Evolutionary conservation across 495 filamentous ascomycete genomes (phyloP), one percentile per base, ranked within the genome.

Genomic region (Aspergillus nidulans): DNA sequence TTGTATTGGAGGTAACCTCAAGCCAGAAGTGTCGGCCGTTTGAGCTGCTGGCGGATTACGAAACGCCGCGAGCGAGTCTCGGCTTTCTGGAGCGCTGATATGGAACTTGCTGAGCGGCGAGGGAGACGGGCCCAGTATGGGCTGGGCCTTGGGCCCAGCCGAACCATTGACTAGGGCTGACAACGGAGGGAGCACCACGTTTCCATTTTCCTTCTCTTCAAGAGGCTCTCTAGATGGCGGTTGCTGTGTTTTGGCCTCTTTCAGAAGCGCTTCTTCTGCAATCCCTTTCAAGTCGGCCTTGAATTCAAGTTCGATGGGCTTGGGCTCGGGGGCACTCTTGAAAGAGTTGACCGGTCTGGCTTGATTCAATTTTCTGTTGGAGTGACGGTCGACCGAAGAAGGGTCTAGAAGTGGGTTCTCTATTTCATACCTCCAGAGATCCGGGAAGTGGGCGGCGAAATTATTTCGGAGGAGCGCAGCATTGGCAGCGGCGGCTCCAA

Each of bases 1-100:
- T 4, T 68, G 65, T 23, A 81, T 65, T 1, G 78, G 72, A 1
- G 77, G 78, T 10, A 80, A 63, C 32, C 54, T 74, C 10, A 49
- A 73, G 44, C 57, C 60, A 40, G 46, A 42, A 43, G 64, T 66
- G 1, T 79, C 76, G 2, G 76, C 71, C 4, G 77, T 74, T 41
- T 65, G 69, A 26, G 58, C 56, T 32, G 57, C 58, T 8, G 71
- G 70, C 4, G 71, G 67, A 42, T 74, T 67, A 47, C 71, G 72
- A 40, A 75, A 63, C 13, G 67, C 68, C n/a, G 71, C 68, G 8
- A 74, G 64, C 12, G 59, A 61, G 42, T 69, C 63, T 23, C 62
- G 51, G 47, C 51, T 61, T 25, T 65, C 57, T 18, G 68, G 58
- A 25, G 56, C 59, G 4, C 48, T 57, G 20, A 74, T 69, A 6